Evolutionary conservation across 2,329 filamentous ascomycete genomes (phyloP).

Genomic region (Neopestalotiopsis clavispora): DNA sequence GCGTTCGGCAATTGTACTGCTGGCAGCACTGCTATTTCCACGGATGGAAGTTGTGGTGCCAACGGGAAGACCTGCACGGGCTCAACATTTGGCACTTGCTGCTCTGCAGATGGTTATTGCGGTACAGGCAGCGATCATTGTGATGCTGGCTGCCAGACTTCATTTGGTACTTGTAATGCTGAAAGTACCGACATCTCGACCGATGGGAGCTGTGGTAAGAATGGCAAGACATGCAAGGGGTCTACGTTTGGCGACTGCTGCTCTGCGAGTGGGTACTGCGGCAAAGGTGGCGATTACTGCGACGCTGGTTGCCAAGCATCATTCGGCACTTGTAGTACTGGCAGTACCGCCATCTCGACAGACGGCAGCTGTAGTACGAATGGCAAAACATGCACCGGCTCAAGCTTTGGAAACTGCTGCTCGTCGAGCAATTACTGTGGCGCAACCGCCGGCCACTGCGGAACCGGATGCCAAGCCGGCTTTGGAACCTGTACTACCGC

Average conservation of each 20-base stretch:
- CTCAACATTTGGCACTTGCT: slow-evolving; percentile 14
- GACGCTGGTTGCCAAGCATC: slow-evolving; percentile 2
- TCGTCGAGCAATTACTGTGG: neutral
- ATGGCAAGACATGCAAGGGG: slow-evolving; percentile 7
- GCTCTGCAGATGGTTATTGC: slow-evolving; percentile 29
- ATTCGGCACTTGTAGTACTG: neutral
- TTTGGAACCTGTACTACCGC: no score
- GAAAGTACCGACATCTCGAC: neutral
- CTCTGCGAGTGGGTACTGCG: slow-evolving; percentile 6
- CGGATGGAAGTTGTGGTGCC: slow-evolving; percentile 1
- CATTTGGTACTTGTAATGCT: slow-evolving; percentile 20
- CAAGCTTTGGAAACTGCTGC: slow-evolving; percentile 1
- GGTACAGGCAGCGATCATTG: slow-evolving; percentile 35
- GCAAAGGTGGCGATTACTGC: neutral
- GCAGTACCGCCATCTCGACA: neutral
- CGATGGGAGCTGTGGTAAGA: slow-evolving; percentile 9
- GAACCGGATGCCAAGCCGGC: no score
- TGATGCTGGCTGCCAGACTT: slow-evolving; percentile 22
- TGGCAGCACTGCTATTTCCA: neutral
- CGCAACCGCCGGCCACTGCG: no score
- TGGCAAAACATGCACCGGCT: slow-evolving; percentile 8
- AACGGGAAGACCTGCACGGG: slow-evolving; percentile 12
- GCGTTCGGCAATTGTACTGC: neutral
- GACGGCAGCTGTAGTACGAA: slow-evolving; percentile 10
- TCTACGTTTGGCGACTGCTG: slow-evolving; percentile 8